Evolutionary conservation across 306 rosid species (phyloP).

Genomic region (Datisca glomerata): DNA sequence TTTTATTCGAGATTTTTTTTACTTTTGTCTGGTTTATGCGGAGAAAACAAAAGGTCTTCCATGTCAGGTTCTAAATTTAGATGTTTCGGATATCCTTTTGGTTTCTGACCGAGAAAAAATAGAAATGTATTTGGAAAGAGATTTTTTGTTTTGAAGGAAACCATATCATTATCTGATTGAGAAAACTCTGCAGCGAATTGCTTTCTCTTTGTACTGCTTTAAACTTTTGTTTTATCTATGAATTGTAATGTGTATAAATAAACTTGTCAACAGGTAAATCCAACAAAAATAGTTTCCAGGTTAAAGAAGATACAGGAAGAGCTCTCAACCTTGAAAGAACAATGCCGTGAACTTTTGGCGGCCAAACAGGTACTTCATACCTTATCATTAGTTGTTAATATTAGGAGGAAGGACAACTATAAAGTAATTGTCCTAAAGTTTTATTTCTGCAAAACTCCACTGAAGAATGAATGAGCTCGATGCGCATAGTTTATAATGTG

Average conservation of each 20-base stretch:
- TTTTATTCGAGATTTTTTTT: not conserved
- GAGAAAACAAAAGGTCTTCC: no score
- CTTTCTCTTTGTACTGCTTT: not conserved
- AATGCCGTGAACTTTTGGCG: slow-evolving; percentile 63
- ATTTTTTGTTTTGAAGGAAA: no score
- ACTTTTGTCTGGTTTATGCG: not conserved
- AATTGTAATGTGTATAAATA: no score
- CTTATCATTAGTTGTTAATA: not conserved
- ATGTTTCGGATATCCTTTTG: no score
- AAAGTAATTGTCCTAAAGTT: no score
- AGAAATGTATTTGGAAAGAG: no score
- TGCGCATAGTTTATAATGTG: not conserved
- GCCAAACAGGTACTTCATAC: slow-evolving; percentile 61
- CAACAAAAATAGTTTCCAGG: slow-evolving; percentile 72
- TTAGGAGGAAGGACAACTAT: not conserved
- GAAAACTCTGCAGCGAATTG: not conserved
- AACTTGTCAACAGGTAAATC: slow-evolving; percentile 42
- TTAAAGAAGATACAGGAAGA: slow-evolving; percentile 70
- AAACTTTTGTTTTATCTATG: no score
- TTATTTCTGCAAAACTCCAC: no score
- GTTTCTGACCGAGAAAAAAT: no score
- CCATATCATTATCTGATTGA: not conserved
- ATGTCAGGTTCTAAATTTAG: no score
- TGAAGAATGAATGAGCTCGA: no score
- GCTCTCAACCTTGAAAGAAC: slow-evolving; percentile 47